Base-by-base conservation (phyloP, 2,329 filamentous ascomycete genomes). In the Metarhizium brunneum region DNA sequence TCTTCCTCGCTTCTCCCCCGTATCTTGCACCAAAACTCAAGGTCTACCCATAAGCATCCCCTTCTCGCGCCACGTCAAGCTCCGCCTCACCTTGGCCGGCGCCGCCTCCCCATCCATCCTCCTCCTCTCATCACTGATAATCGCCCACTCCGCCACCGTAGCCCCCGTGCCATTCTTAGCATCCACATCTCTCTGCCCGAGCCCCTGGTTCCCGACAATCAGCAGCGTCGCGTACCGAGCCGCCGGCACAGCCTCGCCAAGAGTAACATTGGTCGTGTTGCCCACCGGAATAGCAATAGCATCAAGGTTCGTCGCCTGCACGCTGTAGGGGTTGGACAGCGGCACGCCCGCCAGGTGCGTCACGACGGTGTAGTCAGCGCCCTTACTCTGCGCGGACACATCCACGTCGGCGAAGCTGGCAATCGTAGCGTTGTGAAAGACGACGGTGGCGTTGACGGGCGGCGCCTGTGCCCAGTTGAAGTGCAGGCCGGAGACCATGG, bases 401-500 rank as follows among this genome's bases (percentile, higher is more conserved):
- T 35, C 36, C 2, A 47, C 38, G 20, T 50, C 20, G 10, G 30
- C 47, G 3, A 49, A n/a, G 38, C 54, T 36, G 8, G 35, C 18
- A 1, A 57, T 25, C 1, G 52, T 40, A 7, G 56, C 35, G 56
- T 62, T 54, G 53, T 63, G 61, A 47, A 63, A 62, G 4, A 62
- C 54, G 30, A 63, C 52, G 1, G 61, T 63, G 25, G 59, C 60
- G 38, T 60, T 60, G 29, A 61, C 58, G 2, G 61, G 61, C 32
- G 61, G 61, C 25, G 52, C 35, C 52, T 62, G 59, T 0, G 61
- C 61, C 61, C 61, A 63, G 53, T 63, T 58, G 16, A 63, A 59
- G 7, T 53, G 54, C 47, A 62, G 60, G 38, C 58, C 56, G 1
- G 59, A 56, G 2, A 63, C 56, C 2, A 52, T 25, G 2, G 52